These are phyloP conservation scores for Kodamaea fukazawae DNA, from an alignment of 805 yeast genomes.

Conservation along the genomic window DNA sequence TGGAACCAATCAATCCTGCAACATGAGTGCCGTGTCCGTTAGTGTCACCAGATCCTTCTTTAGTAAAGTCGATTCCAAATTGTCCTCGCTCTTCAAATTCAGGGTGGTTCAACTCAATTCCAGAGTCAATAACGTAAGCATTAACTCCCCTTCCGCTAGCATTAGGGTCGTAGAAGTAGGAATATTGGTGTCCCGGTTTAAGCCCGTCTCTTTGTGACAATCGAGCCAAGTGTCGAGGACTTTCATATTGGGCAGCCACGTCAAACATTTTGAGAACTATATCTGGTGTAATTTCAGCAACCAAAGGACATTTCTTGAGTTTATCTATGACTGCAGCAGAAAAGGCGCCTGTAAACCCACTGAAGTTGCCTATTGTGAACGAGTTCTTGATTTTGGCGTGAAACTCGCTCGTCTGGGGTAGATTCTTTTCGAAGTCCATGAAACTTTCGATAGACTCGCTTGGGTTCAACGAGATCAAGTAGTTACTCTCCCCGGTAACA, in stretches of 20 bases:
- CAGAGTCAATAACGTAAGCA: constrained; percentile 83
- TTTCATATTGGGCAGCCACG: constrained; percentile 35
- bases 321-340: constrained; percentile 45
- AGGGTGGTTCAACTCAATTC: constrained; percentile 60
- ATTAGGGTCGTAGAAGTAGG: constrained; percentile 48
- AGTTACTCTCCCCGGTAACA: constrained; percentile 15
- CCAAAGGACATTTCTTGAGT: constrained; percentile 56
- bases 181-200: constrained; percentile 17
- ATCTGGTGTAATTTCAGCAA: constrained; percentile 70
- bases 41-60: constrained; percentile 61
- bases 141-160: constrained; percentile 57
- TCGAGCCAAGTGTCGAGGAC: constrained; percentile 68
- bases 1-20: constrained; percentile 83
- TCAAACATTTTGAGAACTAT: constrained; percentile 56
- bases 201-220: constrained; percentile 48
- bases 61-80: constrained; percentile 60
- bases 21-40: constrained; percentile 95
- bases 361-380: constrained; percentile 67
- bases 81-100: constrained; percentile 63
- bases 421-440: constrained; percentile 37
- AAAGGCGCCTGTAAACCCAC: constrained; percentile 66
- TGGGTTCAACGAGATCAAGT: constrained; percentile 51
- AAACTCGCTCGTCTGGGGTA: constrained; percentile 28
- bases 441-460: constrained; percentile 49
- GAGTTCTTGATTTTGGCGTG: constrained; percentile 48